Evolutionary conservation across 1,139 yeast genomes (phyloP).

Genomic region (Meyerozyma carpophila): DNA sequence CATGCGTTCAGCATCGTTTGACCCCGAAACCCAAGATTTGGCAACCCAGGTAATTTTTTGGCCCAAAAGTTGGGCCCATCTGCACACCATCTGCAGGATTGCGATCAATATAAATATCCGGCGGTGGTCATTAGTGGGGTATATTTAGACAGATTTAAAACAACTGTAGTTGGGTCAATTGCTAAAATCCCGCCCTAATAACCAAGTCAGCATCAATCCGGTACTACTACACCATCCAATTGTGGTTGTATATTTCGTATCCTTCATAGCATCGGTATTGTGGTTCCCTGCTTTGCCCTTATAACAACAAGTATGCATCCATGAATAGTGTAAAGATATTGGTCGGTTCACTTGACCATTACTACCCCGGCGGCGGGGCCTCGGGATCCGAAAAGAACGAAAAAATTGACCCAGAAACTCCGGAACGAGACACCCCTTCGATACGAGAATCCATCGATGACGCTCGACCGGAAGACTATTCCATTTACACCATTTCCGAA

Average conservation of each 20-base stretch:
- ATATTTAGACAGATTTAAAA: background rate
- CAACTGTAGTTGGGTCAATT: background rate
- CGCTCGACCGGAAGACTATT: background rate
- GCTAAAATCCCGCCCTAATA: background rate
- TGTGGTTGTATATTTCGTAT: background rate
- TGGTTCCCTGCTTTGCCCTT: background rate
- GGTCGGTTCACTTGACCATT: slow-evolving; percentile 31
- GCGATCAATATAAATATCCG: background rate
- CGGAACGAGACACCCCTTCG: background rate
- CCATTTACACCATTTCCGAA: background rate
- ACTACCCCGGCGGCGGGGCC: slow-evolving; percentile 16
- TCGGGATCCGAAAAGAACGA: background rate
- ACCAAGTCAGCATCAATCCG: too few relatives aligned
- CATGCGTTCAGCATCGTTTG: background rate
- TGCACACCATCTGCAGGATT: background rate
- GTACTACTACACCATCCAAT: background rate
- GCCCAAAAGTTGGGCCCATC: slow-evolving; percentile 1
- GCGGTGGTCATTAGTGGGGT: background rate
- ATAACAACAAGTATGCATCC: slow-evolving; percentile 1
- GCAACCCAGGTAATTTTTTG: background rate
- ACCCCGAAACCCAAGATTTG: background rate
- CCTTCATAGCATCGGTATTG: background rate
- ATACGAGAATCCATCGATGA: background rate
- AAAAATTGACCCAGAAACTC: background rate
- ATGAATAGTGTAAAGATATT: slow-evolving; percentile 38